Conservation (phyloP, 1,284 basidiomycete genomes). For the Cystobasidium pallidum region DNA sequence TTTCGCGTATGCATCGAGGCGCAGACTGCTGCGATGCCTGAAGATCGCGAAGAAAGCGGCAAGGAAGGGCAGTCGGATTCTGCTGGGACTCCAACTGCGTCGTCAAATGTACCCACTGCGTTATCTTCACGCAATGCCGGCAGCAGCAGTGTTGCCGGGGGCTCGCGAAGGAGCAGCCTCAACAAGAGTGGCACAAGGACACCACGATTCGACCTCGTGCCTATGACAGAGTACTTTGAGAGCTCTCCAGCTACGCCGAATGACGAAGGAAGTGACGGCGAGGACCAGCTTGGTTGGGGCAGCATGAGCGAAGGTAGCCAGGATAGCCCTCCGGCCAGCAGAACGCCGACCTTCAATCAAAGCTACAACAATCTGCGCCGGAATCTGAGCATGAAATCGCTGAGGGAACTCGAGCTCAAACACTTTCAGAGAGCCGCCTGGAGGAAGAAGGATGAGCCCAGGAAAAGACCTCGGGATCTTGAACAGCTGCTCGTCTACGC, state of each 20-base stretch:
- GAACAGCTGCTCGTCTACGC: conserved; percentile 76
- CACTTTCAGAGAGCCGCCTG: conserved; percentile 78
- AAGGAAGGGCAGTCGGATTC: neutral
- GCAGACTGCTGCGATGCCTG: conserved; percentile 10
- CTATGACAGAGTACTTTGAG: conserved; percentile 31
- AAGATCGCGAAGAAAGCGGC: neutral
- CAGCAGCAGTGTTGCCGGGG: conserved; percentile 5
- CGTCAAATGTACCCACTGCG: neutral
- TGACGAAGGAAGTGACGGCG: conserved; percentile 5
- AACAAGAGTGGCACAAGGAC: conserved; percentile 31
- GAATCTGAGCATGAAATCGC: conserved; percentile 48
- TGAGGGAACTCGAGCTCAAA: conserved; percentile 57
- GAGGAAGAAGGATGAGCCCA: conserved; percentile 77
- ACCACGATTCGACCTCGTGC: conserved; percentile 38
- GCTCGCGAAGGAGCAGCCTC: conserved; percentile 33
- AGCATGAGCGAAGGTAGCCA: conserved; percentile 13
- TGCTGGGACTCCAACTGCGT: neutral
- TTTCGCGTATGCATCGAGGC: neutral
- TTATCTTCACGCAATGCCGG: neutral
- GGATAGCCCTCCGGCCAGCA: conserved; percentile 37
- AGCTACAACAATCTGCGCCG: conserved; percentile 44
- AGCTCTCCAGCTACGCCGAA: conserved; percentile 17
- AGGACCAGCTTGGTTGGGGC: neutral
- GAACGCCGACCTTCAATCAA: conserved; percentile 50
- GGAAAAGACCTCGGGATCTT: conserved; percentile 68